Conservation (phyloP, 176 grass and related monocot species). For the Miscanthus lutarioriparius region DNA sequence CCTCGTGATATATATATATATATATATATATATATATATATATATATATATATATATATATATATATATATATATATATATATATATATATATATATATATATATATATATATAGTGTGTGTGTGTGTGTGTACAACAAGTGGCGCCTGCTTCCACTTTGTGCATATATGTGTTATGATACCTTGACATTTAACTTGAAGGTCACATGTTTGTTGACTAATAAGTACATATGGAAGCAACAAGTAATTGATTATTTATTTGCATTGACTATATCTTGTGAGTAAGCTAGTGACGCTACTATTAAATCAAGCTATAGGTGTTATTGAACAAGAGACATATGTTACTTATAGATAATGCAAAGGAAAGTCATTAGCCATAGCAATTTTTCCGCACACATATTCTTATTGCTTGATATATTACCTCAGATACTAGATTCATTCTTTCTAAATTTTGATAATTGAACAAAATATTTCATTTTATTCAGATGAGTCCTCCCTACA, state of each 20-base stretch:
- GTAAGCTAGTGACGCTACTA: neutral
- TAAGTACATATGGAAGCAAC: neutral
- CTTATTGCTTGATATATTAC: neutral
- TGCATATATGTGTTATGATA: neutral
- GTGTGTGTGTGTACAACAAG: too few species aligned
- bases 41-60: too few species aligned
- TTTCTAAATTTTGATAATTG: neutral
- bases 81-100: too few species aligned
- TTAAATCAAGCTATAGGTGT: neutral
- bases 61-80: too few species aligned
- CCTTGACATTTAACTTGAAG: neutral
- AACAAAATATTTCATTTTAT: neutral
- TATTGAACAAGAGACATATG: neutral
- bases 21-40: too few species aligned
- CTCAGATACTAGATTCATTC: neutral
- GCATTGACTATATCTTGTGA: neutral
- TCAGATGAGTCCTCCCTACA: neutral
- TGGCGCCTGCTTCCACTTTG: constrained; percentile 31
- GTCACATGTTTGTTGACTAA: neutral
- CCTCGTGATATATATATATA: too few species aligned
- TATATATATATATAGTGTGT: too few species aligned
- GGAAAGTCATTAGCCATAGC: neutral
- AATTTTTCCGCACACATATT: neutral
- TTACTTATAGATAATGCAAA: neutral
- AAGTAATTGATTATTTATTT: neutral